These are phyloP conservation scores for Fraxinus velutina DNA, from an alignment of 305 asterid species.

Conservation along the genomic window DNA sequence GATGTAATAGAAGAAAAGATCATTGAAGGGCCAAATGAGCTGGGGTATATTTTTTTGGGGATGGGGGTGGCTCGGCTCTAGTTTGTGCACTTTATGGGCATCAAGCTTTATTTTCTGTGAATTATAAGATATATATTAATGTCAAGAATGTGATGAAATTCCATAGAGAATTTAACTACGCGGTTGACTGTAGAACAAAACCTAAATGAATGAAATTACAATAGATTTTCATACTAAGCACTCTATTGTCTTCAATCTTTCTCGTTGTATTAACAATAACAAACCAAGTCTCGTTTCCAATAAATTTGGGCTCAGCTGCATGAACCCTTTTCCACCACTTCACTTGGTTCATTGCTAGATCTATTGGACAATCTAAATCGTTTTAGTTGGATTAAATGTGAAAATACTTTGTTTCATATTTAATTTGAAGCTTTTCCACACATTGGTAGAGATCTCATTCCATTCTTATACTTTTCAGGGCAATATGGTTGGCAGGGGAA, in stretches of 20 bases:
- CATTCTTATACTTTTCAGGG: conserved; percentile 49
- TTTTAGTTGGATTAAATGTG: neutral
- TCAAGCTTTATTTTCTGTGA: neutral
- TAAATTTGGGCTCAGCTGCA: neutral
- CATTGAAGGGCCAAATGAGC: neutral
- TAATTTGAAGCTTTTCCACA: neutral
- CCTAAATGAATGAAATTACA: neutral
- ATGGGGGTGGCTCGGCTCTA: neutral
- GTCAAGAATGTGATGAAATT: neutral
- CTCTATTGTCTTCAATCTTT: neutral
- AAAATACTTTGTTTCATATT: neutral
- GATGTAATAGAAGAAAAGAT: neutral
- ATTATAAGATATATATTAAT: neutral
- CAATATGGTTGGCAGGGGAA: conserved; percentile 83
- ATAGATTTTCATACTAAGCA: neutral
- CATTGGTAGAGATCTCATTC: conserved; percentile 12
- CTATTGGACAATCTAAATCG: neutral
- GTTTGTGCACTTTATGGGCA: neutral
- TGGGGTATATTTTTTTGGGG: neutral
- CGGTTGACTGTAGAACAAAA: neutral
- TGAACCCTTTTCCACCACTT: neutral
- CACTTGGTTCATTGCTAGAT: neutral
- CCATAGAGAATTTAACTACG: neutral
- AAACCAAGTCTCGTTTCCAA: neutral
- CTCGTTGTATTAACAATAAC: neutral